These are phyloP conservation scores for Biscogniauxia sp. DNA, from an alignment of 2,329 filamentous ascomycete species.

Conservation along the genomic window DNA sequence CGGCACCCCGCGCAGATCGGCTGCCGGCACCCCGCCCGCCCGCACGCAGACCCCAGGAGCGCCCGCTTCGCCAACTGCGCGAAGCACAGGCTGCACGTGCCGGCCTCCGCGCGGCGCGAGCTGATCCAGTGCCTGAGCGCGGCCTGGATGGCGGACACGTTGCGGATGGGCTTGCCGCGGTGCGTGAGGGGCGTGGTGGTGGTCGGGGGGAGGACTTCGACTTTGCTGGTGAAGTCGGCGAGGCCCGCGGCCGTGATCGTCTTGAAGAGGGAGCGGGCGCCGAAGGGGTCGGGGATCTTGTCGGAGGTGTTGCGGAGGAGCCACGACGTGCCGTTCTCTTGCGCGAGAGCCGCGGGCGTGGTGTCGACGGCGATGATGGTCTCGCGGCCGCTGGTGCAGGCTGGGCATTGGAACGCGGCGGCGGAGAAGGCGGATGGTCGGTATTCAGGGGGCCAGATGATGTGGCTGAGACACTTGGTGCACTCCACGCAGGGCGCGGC, in stretches of 20 bases:
- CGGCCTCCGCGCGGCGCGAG: constrained; percentile 37
- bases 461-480: constrained; percentile 40
- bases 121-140: constrained; percentile 38
- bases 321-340: constrained; percentile 43
- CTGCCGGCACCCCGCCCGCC: constrained; percentile 43
- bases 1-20: constrained; percentile 42
- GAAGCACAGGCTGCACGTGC: constrained; percentile 47
- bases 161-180: constrained; percentile 42
- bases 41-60: constrained; percentile 41
- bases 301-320: constrained; percentile 41
- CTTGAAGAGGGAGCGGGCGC: constrained; percentile 39
- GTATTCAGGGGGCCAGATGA: constrained; percentile 47
- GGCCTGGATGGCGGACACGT: constrained; percentile 34
- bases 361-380: constrained; percentile 39
- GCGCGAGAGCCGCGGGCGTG: constrained; percentile 35
- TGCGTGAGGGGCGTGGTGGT: constrained; percentile 27
- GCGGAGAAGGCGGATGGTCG: constrained; percentile 34
- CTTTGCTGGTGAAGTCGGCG: constrained; percentile 34
- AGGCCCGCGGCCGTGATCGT: constrained; percentile 34
- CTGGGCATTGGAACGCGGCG: constrained; percentile 39
- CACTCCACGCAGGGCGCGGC: constrained; percentile 44
- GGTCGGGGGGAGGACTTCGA: constrained; percentile 35
- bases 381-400: constrained; percentile 35
- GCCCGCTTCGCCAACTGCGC: constrained; percentile 32
- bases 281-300: constrained; percentile 37